Base-by-base conservation (phyloP, 2,329 filamentous ascomycete species). In the Cryphonectria nitschkei region DNA sequence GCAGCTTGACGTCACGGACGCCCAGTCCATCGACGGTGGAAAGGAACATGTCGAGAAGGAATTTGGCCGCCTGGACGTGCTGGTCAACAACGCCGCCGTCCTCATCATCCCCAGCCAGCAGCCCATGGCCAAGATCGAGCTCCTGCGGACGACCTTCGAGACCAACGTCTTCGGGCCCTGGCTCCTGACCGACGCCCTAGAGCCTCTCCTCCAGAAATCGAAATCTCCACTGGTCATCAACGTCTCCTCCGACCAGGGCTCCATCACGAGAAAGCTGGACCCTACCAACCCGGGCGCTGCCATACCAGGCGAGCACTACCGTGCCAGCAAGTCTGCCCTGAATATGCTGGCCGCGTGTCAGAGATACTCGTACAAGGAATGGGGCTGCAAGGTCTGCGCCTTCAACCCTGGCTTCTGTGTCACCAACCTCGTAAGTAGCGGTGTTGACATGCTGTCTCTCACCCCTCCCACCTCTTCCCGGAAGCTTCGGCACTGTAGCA, bases 41-140 rank as follows among this genome's bases (percentile, higher is more conserved):
- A 81, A 74, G 0, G 68, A 68, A 0, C 70, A 75, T 19, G 79
- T 84, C 4, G 79, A 82, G 39, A 61, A 67, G 5, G 74, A 84
- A 1, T 73, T 75, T 22, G 82, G 78, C 4, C 79, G 82, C 0
- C 76, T 86, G 0, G 84, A 86, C 73, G 80, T 85, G 9, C 70
- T 86, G 39, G 60, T 69, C 54, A 69, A 65, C 68, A 68, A 66
- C 76, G 90, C 89, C 3, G 68, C n/a, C 6, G 86, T 91, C 60
- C 79, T 84, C 5, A 82, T 87, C 16, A 81, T 84, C 69, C 58
- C 58, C 16, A 19, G 37, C 16, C 29, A 62, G 14, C 83, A 85
- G 65, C 83, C 82, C 68, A 56, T 61, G 56, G 82, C 85, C 73
- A 82, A 88, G 0, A 89, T 89, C 80, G 84, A 88, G 16, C 83